A percentile compares a stretch with the other conserved stretches of the same genome.
Conservation (phyloP, 2,329 filamentous ascomycete species). For the Fusarium sulawesiense region DNA sequence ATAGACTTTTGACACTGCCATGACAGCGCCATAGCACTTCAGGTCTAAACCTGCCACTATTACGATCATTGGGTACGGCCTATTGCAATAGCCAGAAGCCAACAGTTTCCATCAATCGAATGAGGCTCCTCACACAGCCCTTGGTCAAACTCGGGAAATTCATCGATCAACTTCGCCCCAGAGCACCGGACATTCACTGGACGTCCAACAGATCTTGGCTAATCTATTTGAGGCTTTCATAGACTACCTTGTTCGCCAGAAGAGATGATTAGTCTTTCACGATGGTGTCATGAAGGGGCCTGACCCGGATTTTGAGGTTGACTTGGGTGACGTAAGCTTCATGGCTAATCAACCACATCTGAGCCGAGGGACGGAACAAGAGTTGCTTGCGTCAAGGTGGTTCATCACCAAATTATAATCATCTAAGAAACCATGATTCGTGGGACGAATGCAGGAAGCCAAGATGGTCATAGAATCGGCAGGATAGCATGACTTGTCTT, state of each 20-base stretch:
- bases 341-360: background rate
- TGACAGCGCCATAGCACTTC: background rate
- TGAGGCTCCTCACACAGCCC: background rate
- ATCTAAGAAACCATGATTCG: background rate
- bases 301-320: background rate
- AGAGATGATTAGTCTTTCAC: background rate
- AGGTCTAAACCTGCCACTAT: background rate
- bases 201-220: background rate
- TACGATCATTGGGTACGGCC: background rate
- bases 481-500: background rate
- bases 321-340: background rate
- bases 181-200: background rate
- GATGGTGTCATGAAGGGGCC: background rate
- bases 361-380: background rate
- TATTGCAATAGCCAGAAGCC: background rate
- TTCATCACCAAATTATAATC: background rate
- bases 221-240: background rate
- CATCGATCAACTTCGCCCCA: background rate
- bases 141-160: background rate
- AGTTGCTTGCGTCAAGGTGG: background rate
- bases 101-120: background rate
- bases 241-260: background rate
- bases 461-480: background rate
- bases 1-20: background rate
- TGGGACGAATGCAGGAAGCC: background rate